Evolutionary conservation across 2,329 filamentous ascomycete genomes (phyloP), one percentile per base, ranked within the genome.

Genomic region (Epichloe sylvatica): DNA sequence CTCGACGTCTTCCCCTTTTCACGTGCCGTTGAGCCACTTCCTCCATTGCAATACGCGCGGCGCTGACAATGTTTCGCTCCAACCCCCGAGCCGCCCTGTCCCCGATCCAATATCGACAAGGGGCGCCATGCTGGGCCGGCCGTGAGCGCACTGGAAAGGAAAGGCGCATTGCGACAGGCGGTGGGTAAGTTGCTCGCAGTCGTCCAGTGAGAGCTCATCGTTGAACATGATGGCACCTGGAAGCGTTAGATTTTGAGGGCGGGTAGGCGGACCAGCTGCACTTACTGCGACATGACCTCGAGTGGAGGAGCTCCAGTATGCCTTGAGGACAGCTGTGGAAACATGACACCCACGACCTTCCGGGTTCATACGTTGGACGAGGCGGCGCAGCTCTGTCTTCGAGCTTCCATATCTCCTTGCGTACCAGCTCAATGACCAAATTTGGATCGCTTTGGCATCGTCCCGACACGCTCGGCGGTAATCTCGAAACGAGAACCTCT

Each of bases 141-240:
- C 87, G 69, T 94, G 87, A 1, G 87, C 87, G 64, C 87, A 94
- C 60, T 87, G 82, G 55, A 92, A 92, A 0, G 87, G 86, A 53
- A 91, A 86, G 0, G 71, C 72, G 55, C 84, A 89, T 0, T 58
- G 60, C 0, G 75, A 73, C n/a, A 92, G 66, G 3, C 71, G 70
- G 2, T 49, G 52, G 0, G 91, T 62, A 35, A 92, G 63, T 0
- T 63, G 60, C 9, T 66, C 56, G 56, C 86, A 91, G 54, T 87
- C 73, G 0, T 70, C 64, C 0, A 61, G 54, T 0, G 70, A 72
- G 7, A 92, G 66, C 5, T 67, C 60, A 58, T 94, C 87, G 56
- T 91, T 91, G 66, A 94, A 94, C 85, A 90, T 91, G 61, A 92
- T 81, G 2, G 87, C 85, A 36, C 70, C 72, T 75, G 15, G 0